Conservation (phyloP, 177 flowering plant species). For the Vitis hybrid region DNA sequence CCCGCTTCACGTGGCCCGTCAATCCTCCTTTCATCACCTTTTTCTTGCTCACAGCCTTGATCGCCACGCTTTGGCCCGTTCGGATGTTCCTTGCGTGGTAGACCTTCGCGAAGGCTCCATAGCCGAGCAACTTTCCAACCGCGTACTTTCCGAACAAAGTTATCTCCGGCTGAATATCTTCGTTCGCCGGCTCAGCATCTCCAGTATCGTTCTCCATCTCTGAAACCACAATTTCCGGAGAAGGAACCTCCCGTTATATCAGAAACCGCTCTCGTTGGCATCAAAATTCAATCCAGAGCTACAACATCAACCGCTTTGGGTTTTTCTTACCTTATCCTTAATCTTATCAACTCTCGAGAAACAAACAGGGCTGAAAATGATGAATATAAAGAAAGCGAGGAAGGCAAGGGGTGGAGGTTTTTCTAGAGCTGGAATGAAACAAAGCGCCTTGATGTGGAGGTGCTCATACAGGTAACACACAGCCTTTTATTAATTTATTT, state of each 20-base stretch:
- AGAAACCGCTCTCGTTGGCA: background rate
- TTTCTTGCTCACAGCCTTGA: constrained; percentile 52
- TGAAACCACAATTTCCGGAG: background rate
- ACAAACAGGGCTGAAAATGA: too few species aligned
- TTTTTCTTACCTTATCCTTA: too few species aligned
- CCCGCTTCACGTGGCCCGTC: constrained; percentile 39
- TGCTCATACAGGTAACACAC: too few species aligned
- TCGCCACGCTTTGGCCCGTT: constrained; percentile 65
- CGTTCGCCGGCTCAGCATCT: constrained; percentile 9
- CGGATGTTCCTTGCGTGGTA: constrained; percentile 48
- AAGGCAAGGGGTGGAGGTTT: too few species aligned
- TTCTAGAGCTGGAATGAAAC: too few species aligned
- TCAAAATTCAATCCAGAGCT: background rate
- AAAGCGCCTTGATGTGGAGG: too few species aligned
- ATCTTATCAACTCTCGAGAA: too few species aligned
- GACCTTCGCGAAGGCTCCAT: constrained; percentile 64
- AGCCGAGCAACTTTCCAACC: constrained; percentile 51
- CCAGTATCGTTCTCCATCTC: constrained; percentile 7
- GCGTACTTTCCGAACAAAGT: constrained; percentile 49
- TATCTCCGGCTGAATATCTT: background rate
- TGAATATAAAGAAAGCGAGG: too few species aligned
- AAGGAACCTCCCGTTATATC: background rate
- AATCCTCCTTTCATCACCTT: constrained; percentile 34
- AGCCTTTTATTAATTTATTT: too few species aligned
- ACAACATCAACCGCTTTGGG: too few species aligned